Percentiles rank a stretch among this genome's conserved stretches.
These are phyloP conservation scores for Hymenotorrendiella dingleyae DNA, from an alignment of 2,329 filamentous ascomycete genomes.

Conservation along the genomic window DNA sequence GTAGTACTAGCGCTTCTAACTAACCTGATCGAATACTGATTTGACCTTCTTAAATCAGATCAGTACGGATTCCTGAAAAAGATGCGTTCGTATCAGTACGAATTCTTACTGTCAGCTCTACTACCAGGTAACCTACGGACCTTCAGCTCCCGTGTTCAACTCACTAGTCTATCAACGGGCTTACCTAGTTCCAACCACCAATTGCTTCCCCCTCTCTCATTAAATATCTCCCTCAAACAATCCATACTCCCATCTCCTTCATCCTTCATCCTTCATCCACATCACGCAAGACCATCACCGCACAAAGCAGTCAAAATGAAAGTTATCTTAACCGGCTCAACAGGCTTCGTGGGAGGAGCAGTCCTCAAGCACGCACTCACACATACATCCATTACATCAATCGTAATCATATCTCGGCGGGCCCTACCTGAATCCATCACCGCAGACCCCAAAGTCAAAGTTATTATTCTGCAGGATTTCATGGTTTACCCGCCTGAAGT, in stretches of 20 bases:
- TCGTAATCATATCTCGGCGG: conserved; percentile 45
- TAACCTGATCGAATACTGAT: too few species aligned
- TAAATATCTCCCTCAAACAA: not conserved
- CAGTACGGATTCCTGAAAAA: too few species aligned
- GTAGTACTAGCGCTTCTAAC: too few species aligned
- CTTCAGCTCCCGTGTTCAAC: too few species aligned
- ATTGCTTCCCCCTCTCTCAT: not conserved
- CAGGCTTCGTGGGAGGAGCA: conserved; percentile 49
- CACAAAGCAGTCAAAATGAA: conserved; percentile 46
- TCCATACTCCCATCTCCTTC: not conserved
- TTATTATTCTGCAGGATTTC: conserved; percentile 13
- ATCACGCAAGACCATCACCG: not conserved
- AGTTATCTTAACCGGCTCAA: conserved; percentile 51
- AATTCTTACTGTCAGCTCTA: too few species aligned
- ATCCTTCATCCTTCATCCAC: too few species aligned
- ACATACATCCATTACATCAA: conserved; percentile 43
- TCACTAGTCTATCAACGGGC: too few species aligned
- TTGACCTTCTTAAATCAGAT: too few species aligned
- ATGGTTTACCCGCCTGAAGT: conserved; percentile 16
- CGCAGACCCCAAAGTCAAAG: conserved; percentile 41
- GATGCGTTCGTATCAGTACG: too few species aligned
- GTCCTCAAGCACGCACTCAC: conserved; percentile 46
- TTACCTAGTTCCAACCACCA: too few species aligned
- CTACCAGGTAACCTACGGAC: too few species aligned
- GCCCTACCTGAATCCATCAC: conserved; percentile 36